Conservation (phyloP, 345 rosid genomes). For the Lagerstroemia speciosa region DNA sequence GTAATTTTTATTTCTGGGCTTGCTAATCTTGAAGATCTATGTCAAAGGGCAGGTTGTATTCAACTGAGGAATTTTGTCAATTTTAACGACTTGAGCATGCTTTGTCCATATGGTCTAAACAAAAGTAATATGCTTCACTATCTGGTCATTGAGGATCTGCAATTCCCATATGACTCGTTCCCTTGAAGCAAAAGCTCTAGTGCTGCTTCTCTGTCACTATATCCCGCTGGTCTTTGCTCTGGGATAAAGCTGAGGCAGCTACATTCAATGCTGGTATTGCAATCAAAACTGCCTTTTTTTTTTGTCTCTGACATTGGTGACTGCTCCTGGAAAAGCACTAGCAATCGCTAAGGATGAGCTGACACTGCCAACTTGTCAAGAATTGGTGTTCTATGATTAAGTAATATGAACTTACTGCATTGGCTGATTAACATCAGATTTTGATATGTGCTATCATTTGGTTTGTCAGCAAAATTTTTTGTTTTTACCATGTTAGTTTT, state of each 20-base stretch:
- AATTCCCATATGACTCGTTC: slow-evolving; percentile 24
- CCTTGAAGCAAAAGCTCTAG: slow-evolving; percentile 23
- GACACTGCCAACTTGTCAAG: too few relatives aligned
- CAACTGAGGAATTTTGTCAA: too few relatives aligned
- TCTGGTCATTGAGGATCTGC: slow-evolving; percentile 19
- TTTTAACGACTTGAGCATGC: too few relatives aligned
- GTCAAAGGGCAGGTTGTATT: too few relatives aligned
- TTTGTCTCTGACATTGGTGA: not conserved
- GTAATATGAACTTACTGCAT: not conserved
- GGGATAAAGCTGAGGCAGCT: slow-evolving; percentile 5
- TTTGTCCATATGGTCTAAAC: not conserved
- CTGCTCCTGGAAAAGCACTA: too few relatives aligned
- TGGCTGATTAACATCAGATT: not conserved
- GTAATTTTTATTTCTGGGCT: too few relatives aligned
- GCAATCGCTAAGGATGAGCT: not conserved
- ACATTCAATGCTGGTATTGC: not conserved
- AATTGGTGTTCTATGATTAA: not conserved
- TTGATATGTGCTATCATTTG: not conserved
- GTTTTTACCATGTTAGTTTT: not conserved
- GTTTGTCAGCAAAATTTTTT: not conserved
- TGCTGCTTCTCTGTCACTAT: slow-evolving; percentile 6
- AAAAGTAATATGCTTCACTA: slow-evolving; percentile 14
- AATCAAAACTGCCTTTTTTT: not conserved
- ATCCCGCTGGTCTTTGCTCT: not conserved
- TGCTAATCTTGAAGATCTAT: too few relatives aligned